These are phyloP conservation scores for Corinectria fuckeliana DNA, from an alignment of 2,329 filamentous ascomycete species.

Conservation along the genomic window DNA sequence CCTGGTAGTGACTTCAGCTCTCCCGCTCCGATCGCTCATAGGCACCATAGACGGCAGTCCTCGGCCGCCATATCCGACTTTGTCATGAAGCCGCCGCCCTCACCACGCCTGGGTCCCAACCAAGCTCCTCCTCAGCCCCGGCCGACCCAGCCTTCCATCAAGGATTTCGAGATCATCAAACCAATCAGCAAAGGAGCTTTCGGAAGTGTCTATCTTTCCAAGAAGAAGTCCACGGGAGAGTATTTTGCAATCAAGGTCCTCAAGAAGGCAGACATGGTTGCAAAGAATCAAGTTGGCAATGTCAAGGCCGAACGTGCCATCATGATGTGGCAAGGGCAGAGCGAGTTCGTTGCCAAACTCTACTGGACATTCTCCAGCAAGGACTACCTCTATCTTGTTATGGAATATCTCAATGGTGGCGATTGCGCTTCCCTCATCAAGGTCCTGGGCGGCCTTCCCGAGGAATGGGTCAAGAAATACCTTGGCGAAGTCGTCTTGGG, in stretches of 20 bases:
- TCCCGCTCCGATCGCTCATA: constrained; percentile 64
- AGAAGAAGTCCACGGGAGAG: constrained; percentile 98
- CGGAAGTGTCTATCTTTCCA: constrained; percentile 95
- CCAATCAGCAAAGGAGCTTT: constrained; percentile 99
- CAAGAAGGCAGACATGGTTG: constrained; percentile 99
- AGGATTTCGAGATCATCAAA: constrained; percentile 99
- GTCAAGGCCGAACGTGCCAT: constrained; percentile 98
- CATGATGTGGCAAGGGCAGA: constrained; percentile 99
- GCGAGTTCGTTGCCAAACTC: constrained; percentile 97
- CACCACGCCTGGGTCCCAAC: constrained; percentile 79
- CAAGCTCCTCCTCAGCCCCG: constrained; percentile 82
- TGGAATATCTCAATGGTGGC: constrained; percentile 98
- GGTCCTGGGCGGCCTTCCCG: constrained; percentile 85
- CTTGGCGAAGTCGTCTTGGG: constrained; percentile 96
- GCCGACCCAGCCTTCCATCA: constrained; percentile 93
- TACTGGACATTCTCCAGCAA: constrained; percentile 99
- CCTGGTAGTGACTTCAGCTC: constrained; percentile 83
- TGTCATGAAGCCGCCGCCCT: constrained; percentile 73
- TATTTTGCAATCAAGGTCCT: constrained; percentile 99
- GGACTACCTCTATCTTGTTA: constrained; percentile 96
- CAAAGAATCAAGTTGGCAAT: constrained; percentile 98
- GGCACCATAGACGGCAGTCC: constrained; percentile 87
- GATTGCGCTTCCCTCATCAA: constrained; percentile 98
- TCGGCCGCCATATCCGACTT: constrained; percentile 82
- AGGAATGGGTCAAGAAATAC: constrained; percentile 99